Evolutionary conservation across 2,329 filamentous ascomycete species (phyloP), one percentile per base, ranked within the genome.

Genomic region (Gnomoniopsis smithogilvyi): DNA sequence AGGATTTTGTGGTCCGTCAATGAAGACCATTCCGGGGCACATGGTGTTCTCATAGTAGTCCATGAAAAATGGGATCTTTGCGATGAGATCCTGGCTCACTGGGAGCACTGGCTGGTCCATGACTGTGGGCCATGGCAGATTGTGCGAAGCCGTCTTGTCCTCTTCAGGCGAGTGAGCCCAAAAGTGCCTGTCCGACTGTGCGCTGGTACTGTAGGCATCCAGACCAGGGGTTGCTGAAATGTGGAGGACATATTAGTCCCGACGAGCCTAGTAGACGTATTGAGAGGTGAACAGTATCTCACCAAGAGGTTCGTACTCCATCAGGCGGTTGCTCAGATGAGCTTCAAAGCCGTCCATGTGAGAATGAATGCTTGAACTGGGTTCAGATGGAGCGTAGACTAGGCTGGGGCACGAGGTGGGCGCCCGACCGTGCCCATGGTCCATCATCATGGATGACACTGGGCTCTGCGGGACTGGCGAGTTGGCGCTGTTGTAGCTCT

Each of bases 1-100:
- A 1, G 94, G 94, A 71, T 96, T 97, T 63, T 81, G 82, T 1
- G 90, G 89, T 12, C 88, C 88, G 70, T 98, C 94, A 71, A 96
- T 92, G 65, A 92, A 91, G 53, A 97, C 92, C 74, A 97, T 90
- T 60, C 92, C 91, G 6, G 91, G 91, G 65, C 92, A 95, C 76
- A 98, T 93, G 69, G 91, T 90, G 72, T 92, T 92, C 69, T 93
- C 89, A 74, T 96, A 97, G 74, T 96, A 96, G 70, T 96, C 90
- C 78, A 97, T 89, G 69, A 96, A 88, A 74, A 90, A 96, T 64
- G 90, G 88, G 78, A 96, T 89, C 69, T 92, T 89, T 60, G 88
- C 85, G 62, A 91, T 86, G 67, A 91, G 76, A 72, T 89, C 76
- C 70, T 83, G 70, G 80, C 79, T 80, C 77, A 84, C 75, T 69